Conservation (phyloP, 2,329 filamentous ascomycete species). For the Phaeosphaeria sp. region DNA sequence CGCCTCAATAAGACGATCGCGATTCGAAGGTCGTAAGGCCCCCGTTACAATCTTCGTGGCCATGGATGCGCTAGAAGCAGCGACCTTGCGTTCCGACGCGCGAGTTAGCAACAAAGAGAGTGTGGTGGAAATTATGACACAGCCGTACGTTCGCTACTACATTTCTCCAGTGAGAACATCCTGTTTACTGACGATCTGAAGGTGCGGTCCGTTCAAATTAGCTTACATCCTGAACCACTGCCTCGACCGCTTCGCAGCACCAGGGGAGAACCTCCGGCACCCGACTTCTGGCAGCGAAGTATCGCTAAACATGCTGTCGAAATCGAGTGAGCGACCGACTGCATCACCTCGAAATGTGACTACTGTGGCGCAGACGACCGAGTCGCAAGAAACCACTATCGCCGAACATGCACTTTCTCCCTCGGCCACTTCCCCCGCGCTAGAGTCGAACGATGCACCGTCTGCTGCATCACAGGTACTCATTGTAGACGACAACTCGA, state of each 20-base stretch:
- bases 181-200: constrained; percentile 10
- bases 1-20: constrained; percentile 22
- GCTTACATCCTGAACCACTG: constrained; percentile 38
- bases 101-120: constrained; percentile 36
- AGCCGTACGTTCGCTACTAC: constrained; percentile 33
- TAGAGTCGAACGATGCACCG: neutral
- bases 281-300: neutral
- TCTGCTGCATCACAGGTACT: constrained; percentile 27
- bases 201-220: constrained; percentile 43
- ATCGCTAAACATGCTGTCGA: too few relatives aligned
- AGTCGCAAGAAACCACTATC: neutral
- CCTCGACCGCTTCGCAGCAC: constrained; percentile 31
- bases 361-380: neutral
- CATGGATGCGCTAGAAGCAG: constrained; percentile 41
- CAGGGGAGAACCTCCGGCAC: constrained; percentile 25
- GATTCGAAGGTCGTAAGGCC: constrained; percentile 11
- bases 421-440: neutral
- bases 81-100: constrained; percentile 40
- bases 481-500: constrained; percentile 49
- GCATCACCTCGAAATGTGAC: neutral
- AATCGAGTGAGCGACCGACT: too few relatives aligned
- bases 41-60: constrained; percentile 43
- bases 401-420: neutral
- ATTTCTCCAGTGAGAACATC: neutral
- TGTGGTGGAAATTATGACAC: constrained; percentile 44